phyloP scores from a whole-genome alignment of 1,284 basidiomycete genomes.

The Laetiporus sulphureus region DNA sequence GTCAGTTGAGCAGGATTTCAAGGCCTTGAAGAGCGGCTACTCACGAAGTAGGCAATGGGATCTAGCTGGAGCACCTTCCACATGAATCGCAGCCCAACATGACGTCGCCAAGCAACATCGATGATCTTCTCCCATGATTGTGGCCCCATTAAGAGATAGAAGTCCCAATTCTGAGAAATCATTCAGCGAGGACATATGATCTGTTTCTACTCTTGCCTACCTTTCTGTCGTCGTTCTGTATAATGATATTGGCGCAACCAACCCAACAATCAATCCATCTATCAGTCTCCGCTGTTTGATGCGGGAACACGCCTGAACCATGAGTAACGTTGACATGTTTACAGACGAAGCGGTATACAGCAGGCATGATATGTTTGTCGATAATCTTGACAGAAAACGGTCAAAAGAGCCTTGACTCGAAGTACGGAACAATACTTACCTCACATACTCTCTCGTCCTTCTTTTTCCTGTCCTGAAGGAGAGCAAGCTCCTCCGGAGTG shows the following conservation, averaged over 20 bases:
- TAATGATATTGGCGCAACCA: constrained; percentile 62
- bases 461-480: constrained; percentile 23
- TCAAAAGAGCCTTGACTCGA: background rate
- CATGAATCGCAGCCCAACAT: constrained; percentile 69
- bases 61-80: constrained; percentile 60
- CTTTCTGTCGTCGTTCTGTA: constrained; percentile 47
- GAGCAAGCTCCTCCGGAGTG: constrained; percentile 22
- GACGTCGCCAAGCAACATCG: constrained; percentile 45
- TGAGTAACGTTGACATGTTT: constrained; percentile 36
- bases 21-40: too few species aligned
- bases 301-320: constrained; percentile 23
- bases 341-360: constrained; percentile 58
- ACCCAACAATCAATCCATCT: constrained; percentile 75
- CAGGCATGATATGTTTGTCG: constrained; percentile 45
- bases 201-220: too few species aligned
- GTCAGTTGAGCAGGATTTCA: background rate
- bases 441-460: constrained; percentile 38
- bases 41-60: constrained; percentile 54
- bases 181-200: too few species aligned
- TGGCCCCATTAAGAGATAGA: constrained; percentile 49
- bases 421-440: too few species aligned
- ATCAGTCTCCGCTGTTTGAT: constrained; percentile 31
- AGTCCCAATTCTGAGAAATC: constrained; percentile 52
- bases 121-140: constrained; percentile 58
- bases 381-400: constrained; percentile 37